Conservation (phyloP, 768 basidiomycete genomes). For the Saitozyma podzolica region DNA sequence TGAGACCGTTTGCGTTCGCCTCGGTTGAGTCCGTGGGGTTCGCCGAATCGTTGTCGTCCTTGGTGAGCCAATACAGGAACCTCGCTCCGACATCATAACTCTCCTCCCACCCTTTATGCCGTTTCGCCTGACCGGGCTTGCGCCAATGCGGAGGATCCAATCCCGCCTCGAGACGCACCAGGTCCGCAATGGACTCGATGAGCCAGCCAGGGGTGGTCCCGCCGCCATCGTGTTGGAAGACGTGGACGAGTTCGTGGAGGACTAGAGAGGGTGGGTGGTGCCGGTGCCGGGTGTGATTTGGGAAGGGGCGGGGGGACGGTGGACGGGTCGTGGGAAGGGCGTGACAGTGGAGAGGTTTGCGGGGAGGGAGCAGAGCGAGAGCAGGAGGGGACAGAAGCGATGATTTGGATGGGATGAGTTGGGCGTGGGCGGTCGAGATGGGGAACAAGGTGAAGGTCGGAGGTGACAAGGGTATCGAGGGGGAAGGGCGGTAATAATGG, state of each 20-base stretch:
- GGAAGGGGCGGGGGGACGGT: too few relatives aligned
- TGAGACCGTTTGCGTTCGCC: too few relatives aligned
- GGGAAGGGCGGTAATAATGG: not conserved
- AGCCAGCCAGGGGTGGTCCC: constrained; percentile 36
- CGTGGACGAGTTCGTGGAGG: constrained; percentile 42
- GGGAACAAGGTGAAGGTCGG: too few relatives aligned
- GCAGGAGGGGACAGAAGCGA: too few relatives aligned
- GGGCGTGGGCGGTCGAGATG: too few relatives aligned
- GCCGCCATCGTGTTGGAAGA: constrained; percentile 39
- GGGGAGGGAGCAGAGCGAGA: too few relatives aligned
- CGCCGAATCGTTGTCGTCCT: not conserved
- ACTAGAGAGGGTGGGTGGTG: constrained; percentile 11
- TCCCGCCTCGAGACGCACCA: constrained; percentile 25
- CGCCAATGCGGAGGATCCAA: constrained; percentile 39
- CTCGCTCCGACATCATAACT: constrained; percentile 40
- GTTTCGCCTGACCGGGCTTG: constrained; percentile 27
- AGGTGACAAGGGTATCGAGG: not conserved
- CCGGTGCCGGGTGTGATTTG: too few relatives aligned
- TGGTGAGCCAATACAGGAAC: constrained; percentile 34
- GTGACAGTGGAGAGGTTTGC: too few relatives aligned
- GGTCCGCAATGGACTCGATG: constrained; percentile 41
- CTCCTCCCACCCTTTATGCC: constrained; percentile 37
- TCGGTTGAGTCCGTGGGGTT: not conserved
- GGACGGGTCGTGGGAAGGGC: too few relatives aligned
- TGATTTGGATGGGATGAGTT: too few relatives aligned